A percentile compares a stretch with the other conserved stretches of the same genome.
phyloP scores from a whole-genome alignment of 2,329 filamentous ascomycete genomes.

The Davidsoniella virescens region DNA sequence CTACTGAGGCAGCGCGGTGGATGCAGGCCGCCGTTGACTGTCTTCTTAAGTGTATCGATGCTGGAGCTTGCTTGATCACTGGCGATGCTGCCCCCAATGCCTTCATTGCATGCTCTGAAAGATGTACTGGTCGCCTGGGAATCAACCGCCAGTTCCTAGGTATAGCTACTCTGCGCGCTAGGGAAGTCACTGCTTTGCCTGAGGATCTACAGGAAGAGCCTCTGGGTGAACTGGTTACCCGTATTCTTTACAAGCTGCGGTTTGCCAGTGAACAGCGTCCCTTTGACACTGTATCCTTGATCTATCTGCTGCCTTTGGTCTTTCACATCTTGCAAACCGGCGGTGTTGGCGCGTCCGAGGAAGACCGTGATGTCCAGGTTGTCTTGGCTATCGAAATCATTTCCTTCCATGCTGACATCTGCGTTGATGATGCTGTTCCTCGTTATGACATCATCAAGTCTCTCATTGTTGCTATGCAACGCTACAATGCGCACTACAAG shows the following conservation, averaged over 20 bases:
- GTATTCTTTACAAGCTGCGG: constrained; percentile 76
- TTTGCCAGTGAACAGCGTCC: constrained; percentile 89
- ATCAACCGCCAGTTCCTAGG: constrained; percentile 68
- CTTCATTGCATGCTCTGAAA: constrained; percentile 65
- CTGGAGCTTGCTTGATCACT: constrained; percentile 65
- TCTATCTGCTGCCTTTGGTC: constrained; percentile 71
- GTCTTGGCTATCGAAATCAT: constrained; percentile 79
- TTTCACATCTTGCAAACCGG: constrained; percentile 64
- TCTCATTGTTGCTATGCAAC: constrained; percentile 70
- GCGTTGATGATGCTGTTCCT: constrained; percentile 58
- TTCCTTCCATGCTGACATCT: constrained; percentile 72
- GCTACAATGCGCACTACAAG: constrained; percentile 86
- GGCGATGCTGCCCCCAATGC: constrained; percentile 63
- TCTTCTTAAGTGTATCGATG: constrained; percentile 58
- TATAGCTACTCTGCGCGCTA: constrained; percentile 66
- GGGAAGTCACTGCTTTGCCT: constrained; percentile 57
- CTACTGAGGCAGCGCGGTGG: constrained; percentile 80
- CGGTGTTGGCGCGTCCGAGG: constrained; percentile 54
- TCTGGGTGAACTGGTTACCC: constrained; percentile 69
- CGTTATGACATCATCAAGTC: constrained; percentile 55
- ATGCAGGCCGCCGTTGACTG: constrained; percentile 65
- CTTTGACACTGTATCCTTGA: constrained; percentile 74
- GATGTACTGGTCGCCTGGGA: constrained; percentile 58
- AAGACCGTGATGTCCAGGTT: constrained; percentile 79
- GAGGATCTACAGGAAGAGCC: constrained; percentile 60